Evolutionary conservation across 352 stramenopile species (phyloP), one percentile per base, ranked within the genome.

Genomic region (Globisporangium canariense): DNA sequence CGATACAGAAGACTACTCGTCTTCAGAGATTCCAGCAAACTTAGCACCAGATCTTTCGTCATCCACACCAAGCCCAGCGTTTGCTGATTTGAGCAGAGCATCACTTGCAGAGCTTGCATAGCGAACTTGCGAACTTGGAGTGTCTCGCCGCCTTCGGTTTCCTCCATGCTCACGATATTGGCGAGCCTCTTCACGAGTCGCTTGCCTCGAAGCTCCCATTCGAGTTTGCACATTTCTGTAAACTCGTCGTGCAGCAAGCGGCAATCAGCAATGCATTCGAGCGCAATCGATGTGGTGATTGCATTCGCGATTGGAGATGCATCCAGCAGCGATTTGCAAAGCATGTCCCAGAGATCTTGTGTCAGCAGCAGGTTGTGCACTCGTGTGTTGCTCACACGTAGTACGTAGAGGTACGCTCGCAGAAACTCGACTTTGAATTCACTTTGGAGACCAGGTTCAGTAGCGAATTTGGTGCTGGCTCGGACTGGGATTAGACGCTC

Each of bases 401-500:
- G 50, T 4, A 65, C n/a, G 11, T 53, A 58, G 9, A 46, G n/a
- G 8, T 50, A 60, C 34, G 20, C 40, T 43, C 54, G 53, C 3
- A 38, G 41, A 36, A 54, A 63, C 16, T 67, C 54, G 6, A 46
- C 18, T 13, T 57, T 46, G 10, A 63, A 18, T 4, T 46, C 34
- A 18, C 11, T 22, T 13, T 28, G 54, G 4, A 58, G 3, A 13
- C 7, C 43, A 3, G 34, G 18, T 34, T 20, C 18, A 6, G 5
- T 38, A 20, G 22, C 36, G 6, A 32, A 30, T 32, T 18, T 25
- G 16, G 3, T 32, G 25, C 18, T 20, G 7, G 28, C 8, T 11
- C 20, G 25, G n/a, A 50, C 32, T 9, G 49, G 2, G 1, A 38
- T 9, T 0, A 67, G 14, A 6, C 46, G 46, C 9, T 67, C 54